Evolutionary conservation across 371 early-diverging fungal genomes (phyloP), one percentile per base, ranked within the genome.

Genomic region (Haplosporangium sp.): DNA sequence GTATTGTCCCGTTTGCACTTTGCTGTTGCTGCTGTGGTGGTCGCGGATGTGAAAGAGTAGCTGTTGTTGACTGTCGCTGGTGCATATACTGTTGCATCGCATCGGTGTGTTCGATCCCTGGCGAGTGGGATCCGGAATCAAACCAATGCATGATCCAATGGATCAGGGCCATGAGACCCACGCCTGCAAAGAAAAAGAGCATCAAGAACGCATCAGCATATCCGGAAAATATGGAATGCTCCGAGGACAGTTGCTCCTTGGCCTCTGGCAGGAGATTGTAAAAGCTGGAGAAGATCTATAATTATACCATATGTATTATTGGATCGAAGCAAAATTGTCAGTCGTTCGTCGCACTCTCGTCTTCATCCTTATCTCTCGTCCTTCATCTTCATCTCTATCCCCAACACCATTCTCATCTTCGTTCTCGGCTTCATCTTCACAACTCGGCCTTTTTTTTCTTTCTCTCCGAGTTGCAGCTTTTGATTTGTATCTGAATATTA

Each of bases 71-170:
- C n/a, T n/a, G n/a, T 13, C 68, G 69, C 9, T 55, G 72, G 16
- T 67, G 64, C 55, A 79, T 68, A 40, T 72, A 79, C 47, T 79
- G 73, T 11, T 76, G 55, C 37, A 75, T 75, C 3, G 70, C 43
- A 5, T 45, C 62, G n/a, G 43, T 54, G 51, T 64, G 67, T 57
- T 79, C 79, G 20, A 79, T 79, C 14, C 79, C 79, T 4, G 72
- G 65, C 7, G 79, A 72, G 16, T 21, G 53, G 4, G 73, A 36
- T 0, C 59, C 46, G 16, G 72, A 62, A 36, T 67, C 61, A 55
- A 79, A 59, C 4, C 69, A 68, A 38, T 79, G 79, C 65, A 79
- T 72, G 59, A 79, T 67, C 66, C 72, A 79, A 45, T 79, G 79
- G 43, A 72, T 72, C 16, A 79, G 18, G 18, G 53, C 55, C 79